These are phyloP conservation scores for Sarocladium brachiariae DNA, from an alignment of 2,329 filamentous ascomycete species.

Conservation along the genomic window DNA sequence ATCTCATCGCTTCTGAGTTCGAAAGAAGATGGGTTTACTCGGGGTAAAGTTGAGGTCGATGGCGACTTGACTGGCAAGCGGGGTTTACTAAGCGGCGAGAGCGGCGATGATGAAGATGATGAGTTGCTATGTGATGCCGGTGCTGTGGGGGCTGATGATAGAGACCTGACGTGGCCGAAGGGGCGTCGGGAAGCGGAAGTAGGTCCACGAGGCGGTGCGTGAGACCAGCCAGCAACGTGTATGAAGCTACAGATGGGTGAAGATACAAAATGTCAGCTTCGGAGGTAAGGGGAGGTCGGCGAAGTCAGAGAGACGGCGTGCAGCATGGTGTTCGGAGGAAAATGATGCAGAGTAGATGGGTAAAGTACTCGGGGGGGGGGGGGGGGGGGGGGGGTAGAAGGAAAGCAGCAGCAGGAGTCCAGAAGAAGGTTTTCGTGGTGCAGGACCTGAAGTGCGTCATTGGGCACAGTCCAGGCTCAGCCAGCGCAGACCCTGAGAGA, in stretches of 20 bases:
- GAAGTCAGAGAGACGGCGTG: no score
- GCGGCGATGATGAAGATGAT: constrained; percentile 16
- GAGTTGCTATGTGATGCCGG: constrained; percentile 18
- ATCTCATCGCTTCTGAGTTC: constrained; percentile 51
- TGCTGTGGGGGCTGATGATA: constrained; percentile 43
- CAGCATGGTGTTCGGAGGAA: neutral
- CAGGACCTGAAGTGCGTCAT: neutral
- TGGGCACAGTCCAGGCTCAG: neutral
- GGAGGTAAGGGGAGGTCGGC: neutral
- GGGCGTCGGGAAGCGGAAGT: constrained; percentile 23
- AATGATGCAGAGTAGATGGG: neutral
- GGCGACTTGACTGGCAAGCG: constrained; percentile 32
- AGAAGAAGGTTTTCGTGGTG: neutral
- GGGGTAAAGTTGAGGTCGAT: constrained; percentile 28
- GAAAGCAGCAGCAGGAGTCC: neutral
- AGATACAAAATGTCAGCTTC: constrained; percentile 9
- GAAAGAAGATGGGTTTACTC: constrained; percentile 28
- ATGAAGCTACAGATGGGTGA: constrained; percentile 38
- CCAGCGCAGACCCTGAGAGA: constrained; percentile 1
- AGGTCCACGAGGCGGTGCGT: constrained; percentile 24
- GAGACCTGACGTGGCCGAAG: constrained; percentile 44
- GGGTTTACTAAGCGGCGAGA: constrained; percentile 30
- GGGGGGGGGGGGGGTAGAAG: neutral
- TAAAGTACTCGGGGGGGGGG: neutral
- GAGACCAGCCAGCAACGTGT: constrained; percentile 46